phyloP scores from a whole-genome alignment of 169 alveolate genomes.

The Plasmodium billcollinsi region DNA sequence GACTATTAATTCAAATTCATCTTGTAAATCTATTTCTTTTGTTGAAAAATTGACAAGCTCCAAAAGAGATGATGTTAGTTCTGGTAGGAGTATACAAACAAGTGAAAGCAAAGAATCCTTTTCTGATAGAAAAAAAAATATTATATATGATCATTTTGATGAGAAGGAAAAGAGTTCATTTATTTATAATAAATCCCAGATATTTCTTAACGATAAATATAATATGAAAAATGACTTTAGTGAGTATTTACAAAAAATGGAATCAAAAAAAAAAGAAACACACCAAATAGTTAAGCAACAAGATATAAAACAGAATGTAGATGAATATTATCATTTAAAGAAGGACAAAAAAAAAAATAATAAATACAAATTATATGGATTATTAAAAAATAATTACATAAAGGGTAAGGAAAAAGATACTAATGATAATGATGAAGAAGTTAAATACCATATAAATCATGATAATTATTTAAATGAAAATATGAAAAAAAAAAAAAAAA shows the following conservation, averaged over 20 bases:
- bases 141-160: not conserved
- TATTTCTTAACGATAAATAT: not conserved
- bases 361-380: not conserved
- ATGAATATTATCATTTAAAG: not conserved
- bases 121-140: not conserved
- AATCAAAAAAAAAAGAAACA: too few relatives aligned
- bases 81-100: not conserved
- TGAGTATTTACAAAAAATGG: too few relatives aligned
- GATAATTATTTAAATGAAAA: conserved; percentile 20
- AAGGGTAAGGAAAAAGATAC: not conserved
- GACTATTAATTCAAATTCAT: conserved; percentile 3
- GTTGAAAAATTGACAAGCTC: not conserved
- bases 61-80: conserved; percentile 14
- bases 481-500: conserved; percentile 1
- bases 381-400: not conserved
- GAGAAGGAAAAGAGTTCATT: not conserved
- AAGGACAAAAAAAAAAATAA: not conserved
- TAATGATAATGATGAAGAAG: not conserved
- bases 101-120: not conserved
- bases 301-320: too few relatives aligned
- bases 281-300: too few relatives aligned
- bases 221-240: not conserved
- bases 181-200: not conserved
- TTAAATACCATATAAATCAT: not conserved
- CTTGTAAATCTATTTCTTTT: conserved; percentile 5